Percentiles rank a stretch among this genome's conserved stretches.
Evolutionary conservation across 176 grass and related monocot genomes (phyloP).

Genomic region (Pontederia crassipes): DNA sequence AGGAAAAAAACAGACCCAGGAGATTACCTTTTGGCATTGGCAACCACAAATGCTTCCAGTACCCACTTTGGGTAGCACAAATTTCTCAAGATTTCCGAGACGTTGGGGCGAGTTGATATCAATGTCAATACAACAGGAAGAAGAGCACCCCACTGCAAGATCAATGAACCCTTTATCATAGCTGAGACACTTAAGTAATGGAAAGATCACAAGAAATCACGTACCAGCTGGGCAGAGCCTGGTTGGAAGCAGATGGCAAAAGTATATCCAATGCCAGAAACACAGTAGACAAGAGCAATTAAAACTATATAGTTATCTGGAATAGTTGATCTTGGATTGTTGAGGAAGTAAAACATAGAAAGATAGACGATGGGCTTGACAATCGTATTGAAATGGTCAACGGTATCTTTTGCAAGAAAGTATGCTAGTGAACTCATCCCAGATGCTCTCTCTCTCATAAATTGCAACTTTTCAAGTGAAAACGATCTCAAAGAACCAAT

Average conservation of each 20-base stretch:
- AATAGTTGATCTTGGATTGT: slow-evolving; percentile 47
- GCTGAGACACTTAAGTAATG: neutral
- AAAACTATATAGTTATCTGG: slow-evolving; percentile 53
- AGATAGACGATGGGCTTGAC: slow-evolving; percentile 57
- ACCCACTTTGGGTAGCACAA: slow-evolving; percentile 65
- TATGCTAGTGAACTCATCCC: slow-evolving; percentile 71
- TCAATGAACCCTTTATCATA: neutral
- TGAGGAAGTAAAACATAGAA: slow-evolving; percentile 72
- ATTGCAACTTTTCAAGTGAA: slow-evolving; percentile 62
- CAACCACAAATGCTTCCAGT: slow-evolving; percentile 54
- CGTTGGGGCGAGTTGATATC: slow-evolving; percentile 27
- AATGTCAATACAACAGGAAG: slow-evolving; percentile 60
- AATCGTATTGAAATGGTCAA: slow-evolving; percentile 60
- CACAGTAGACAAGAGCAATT: slow-evolving; percentile 62
- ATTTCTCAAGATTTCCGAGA: slow-evolving; percentile 25
- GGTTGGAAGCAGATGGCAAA: slow-evolving; percentile 73
- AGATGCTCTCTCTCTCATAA: slow-evolving; percentile 69
- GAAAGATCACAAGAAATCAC: slow-evolving; percentile 19
- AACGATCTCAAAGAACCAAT: slow-evolving; percentile 62
- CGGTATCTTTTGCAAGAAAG: slow-evolving; percentile 67
- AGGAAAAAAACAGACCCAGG: neutral
- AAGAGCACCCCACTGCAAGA: slow-evolving; percentile 52
- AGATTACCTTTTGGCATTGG: slow-evolving; percentile 38
- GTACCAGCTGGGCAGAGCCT: slow-evolving; percentile 63
- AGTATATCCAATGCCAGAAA: slow-evolving; percentile 64